Evolutionary conservation across 106 monocot species (phyloP), one percentile per base, ranked within the genome.

Genomic region (Dioscorea alata): DNA sequence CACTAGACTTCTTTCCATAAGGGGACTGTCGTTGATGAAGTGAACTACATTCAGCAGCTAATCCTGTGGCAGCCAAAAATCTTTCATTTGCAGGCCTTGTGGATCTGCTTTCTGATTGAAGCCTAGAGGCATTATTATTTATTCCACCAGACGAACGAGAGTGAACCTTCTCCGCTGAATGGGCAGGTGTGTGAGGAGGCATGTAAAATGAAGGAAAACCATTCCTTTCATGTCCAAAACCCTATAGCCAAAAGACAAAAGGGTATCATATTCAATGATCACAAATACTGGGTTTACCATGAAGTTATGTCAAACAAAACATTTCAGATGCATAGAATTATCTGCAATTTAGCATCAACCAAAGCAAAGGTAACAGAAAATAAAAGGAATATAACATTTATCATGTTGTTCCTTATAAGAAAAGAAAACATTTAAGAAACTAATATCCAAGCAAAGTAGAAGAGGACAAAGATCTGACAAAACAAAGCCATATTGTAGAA

Each of bases 31-130:
- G 63, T 34, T 16, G 63, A n/a, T 18, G 66, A 48, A 14, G 56
- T 4, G 50, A 76, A 62, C 48, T 73, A 58, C 67, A 50, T 67
- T 75, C 75, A 60, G 50, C 61, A 69, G 49, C 22, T 65, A 65
- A 72, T 15, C n/a, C 71, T 33, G 66, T 19, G 16, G 50, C 60
- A 50, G 32, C 57, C 12, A n/a, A 16, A 65, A 28, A 49, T 66
- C 25, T 49, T 2, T 58, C 19, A 31, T 48, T 49, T 8, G 51
- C 54, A 57, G 50, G 63, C 49, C 48, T 77, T 59, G 53, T 32
- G 13, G 50, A 64, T 49, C 66, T 5, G 59, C 64, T 71, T 56
- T 50, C 49, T 24, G 28, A 65, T 49, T 70, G 49, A 9, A 31
- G 32, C 19, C 48, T 65, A 20, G 69, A 49, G 15, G 51, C 7